These are phyloP conservation scores for Cordyceps militaris DNA, from an alignment of 2,329 filamentous ascomycete genomes.

Conservation along the genomic window DNA sequence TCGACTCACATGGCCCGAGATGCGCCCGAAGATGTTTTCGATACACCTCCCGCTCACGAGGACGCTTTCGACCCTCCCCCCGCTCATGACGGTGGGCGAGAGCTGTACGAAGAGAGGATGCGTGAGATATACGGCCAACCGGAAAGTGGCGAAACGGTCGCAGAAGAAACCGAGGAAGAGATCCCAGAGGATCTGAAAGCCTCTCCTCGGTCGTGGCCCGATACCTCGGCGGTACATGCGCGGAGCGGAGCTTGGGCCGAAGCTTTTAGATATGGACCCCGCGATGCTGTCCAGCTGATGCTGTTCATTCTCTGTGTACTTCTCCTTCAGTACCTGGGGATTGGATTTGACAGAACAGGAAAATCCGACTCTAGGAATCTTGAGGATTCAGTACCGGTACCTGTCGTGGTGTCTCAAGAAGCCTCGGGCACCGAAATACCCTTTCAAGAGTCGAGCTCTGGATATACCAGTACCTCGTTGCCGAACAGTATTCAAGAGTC, in stretches of 20 bases:
- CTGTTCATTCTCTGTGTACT: conserved; percentile 6
- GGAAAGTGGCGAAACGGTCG: conserved; percentile 13
- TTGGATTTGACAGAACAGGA: background rate
- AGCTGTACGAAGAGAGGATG: conserved; percentile 42
- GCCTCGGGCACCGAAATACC: background rate
- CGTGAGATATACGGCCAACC: conserved; percentile 48
- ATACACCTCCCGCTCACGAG: conserved; percentile 18
- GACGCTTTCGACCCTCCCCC: conserved; percentile 18
- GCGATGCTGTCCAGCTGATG: conserved; percentile 2
- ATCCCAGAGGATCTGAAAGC: background rate
- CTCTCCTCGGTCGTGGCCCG: background rate
- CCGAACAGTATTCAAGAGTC: conserved; percentile 15
- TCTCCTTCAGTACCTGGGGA: conserved; percentile 4
- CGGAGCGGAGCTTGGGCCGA: background rate
- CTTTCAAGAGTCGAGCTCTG: background rate
- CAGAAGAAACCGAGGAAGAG: background rate
- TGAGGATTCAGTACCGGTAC: background rate
- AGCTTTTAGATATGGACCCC: background rate
- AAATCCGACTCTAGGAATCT: background rate
- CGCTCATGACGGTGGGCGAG: conserved; percentile 28
- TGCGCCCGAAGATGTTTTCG: conserved; percentile 13
- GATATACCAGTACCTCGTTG: background rate
- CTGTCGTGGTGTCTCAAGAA: background rate
- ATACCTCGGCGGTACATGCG: background rate
- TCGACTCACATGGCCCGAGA: conserved; percentile 14